These are phyloP conservation scores for Dothideomycetes sp. DNA, from an alignment of 2,329 filamentous ascomycete species.

Conservation along the genomic window DNA sequence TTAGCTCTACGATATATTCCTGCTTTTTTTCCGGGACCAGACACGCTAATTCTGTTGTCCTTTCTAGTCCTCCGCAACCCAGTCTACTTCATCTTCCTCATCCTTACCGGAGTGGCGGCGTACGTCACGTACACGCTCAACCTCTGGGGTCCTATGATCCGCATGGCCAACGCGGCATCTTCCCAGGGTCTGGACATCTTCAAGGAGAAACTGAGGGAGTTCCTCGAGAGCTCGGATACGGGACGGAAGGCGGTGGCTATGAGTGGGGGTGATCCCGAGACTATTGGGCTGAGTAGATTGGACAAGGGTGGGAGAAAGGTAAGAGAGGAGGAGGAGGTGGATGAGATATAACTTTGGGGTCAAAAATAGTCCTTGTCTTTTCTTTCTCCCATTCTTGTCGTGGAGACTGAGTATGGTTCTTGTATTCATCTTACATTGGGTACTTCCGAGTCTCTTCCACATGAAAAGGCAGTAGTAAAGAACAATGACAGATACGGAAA, in stretches of 20 bases:
- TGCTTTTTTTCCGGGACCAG: neutral
- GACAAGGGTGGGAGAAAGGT: neutral
- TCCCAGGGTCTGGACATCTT: conserved; percentile 81
- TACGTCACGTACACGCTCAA: conserved; percentile 93
- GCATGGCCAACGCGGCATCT: conserved; percentile 85
- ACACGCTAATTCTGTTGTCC: neutral
- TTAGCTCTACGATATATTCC: too few species aligned
- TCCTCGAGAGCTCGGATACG: conserved; percentile 77
- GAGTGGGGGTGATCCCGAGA: conserved; percentile 27
- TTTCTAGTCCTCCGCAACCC: conserved; percentile 78
- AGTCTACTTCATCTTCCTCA: conserved; percentile 78
- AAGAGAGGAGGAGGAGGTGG: neutral
- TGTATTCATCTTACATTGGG: too few species aligned
- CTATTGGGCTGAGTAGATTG: neutral
- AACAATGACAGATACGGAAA: too few species aligned
- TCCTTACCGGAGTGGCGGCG: conserved; percentile 62
- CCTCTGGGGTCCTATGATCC: conserved; percentile 87
- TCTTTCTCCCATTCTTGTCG: too few species aligned
- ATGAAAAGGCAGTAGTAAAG: too few species aligned
- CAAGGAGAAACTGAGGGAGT: conserved; percentile 82
- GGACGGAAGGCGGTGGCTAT: conserved; percentile 75
- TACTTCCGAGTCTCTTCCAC: too few species aligned
- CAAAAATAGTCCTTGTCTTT: too few species aligned
- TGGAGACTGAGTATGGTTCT: too few species aligned
- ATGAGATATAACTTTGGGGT: neutral